phyloP scores from a whole-genome alignment of 169 alveolate species.

The Sarcocystis neurona region DNA sequence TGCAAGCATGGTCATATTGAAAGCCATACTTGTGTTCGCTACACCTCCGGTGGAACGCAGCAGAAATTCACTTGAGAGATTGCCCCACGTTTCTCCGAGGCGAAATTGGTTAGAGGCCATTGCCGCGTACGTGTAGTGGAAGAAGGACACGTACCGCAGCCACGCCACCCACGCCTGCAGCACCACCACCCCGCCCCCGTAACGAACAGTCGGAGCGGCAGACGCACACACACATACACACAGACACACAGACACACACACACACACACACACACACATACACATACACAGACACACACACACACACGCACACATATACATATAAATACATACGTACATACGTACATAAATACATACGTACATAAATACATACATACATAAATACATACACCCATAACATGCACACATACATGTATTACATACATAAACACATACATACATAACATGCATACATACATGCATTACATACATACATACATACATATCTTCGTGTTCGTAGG shows the following conservation, averaged over 20 bases:
- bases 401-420: neutral
- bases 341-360: neutral
- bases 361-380: neutral
- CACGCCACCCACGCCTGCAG: slow-evolving; percentile 60
- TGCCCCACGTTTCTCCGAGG: slow-evolving; percentile 35
- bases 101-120: slow-evolving; percentile 51
- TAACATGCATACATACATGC: neutral
- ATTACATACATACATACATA: too few species aligned
- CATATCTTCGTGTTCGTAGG: too few species aligned
- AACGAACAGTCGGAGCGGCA: neutral
- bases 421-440: neutral
- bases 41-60: slow-evolving; percentile 41
- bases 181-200: neutral
- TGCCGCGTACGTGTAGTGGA: slow-evolving; percentile 39
- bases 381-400: neutral
- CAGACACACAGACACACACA: neutral
- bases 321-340: neutral
- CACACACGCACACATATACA: neutral
- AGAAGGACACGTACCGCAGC: slow-evolving; percentile 55
- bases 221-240: neutral
- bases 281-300: neutral
- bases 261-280: neutral
- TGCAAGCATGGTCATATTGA: slow-evolving; percentile 8
- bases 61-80: neutral
- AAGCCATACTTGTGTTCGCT: slow-evolving; percentile 25